Conservation (phyloP, 2,329 filamentous ascomycete species). For the Emergomyces pasteurianus region DNA sequence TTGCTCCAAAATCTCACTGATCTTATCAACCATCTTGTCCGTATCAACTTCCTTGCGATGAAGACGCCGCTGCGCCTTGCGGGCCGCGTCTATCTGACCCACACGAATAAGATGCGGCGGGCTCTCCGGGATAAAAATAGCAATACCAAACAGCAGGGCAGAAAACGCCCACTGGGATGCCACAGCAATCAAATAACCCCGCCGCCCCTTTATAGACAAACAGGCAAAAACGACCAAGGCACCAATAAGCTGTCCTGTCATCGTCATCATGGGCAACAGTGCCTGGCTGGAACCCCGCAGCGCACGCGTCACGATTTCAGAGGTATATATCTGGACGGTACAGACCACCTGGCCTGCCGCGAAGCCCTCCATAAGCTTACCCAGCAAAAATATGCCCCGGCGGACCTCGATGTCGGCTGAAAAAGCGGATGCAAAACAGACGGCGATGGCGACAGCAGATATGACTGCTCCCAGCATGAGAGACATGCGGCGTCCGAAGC, state of each 20-base stretch:
- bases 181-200: slow-evolving; percentile 30
- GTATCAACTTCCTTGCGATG: slow-evolving; percentile 31
- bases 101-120: slow-evolving; percentile 39
- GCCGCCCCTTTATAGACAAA: slow-evolving; percentile 14
- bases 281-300: slow-evolving; percentile 39
- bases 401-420: slow-evolving; percentile 18
- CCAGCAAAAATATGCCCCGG: slow-evolving; percentile 32
- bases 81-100: slow-evolving; percentile 27
- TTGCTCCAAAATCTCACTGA: slow-evolving; percentile 35
- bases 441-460: slow-evolving; percentile 27
- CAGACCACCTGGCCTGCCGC: slow-evolving; percentile 36
- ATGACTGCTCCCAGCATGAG: slow-evolving; percentile 27
- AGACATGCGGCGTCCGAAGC: slow-evolving; percentile 26
- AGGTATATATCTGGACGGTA: slow-evolving; percentile 38
- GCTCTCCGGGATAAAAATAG: slow-evolving; percentile 39
- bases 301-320: slow-evolving; percentile 37
- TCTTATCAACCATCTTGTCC: slow-evolving; percentile 18
- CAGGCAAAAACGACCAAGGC: slow-evolving; percentile 31
- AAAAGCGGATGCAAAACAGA: slow-evolving; percentile 24
- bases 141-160: slow-evolving; percentile 30
- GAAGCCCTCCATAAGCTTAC: slow-evolving; percentile 36
- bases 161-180: slow-evolving; percentile 35
- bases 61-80: slow-evolving; percentile 39
- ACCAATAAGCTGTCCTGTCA: slow-evolving; percentile 39
- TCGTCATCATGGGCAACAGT: slow-evolving; percentile 39